Base-by-base conservation (phyloP, 164 flowering plant genomes). In the Kalanchoe fedtschenkoi region DNA sequence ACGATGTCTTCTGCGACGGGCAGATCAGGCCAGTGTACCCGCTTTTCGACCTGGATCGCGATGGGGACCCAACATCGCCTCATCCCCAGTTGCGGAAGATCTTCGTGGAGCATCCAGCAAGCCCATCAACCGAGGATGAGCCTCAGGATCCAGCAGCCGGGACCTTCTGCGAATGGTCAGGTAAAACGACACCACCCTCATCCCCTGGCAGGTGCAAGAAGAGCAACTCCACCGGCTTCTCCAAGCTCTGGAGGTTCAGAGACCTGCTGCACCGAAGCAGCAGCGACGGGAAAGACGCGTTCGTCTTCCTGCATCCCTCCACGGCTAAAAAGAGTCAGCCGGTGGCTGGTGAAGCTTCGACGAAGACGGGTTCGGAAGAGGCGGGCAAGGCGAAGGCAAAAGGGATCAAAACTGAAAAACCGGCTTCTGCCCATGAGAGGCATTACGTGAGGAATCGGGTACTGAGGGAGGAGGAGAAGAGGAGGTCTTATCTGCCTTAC, bases 401-500 rank as follows among this genome's bases (percentile, higher is more conserved):
- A 28, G 24, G 17, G 46, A 13, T 19, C 2, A 42, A 42, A 19
- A 42, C 17, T 19, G 46, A 42, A 5, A 42, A 13, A 42, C n/a
- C n/a, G n/a, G n/a, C 67, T 67, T 69, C 76, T 65, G 75, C 74
- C 29, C 75, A 76, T 68, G 81, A 71, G 62, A 54, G 10, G 65
- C 71, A 60, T 33, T 79, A 79, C 65, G 56, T 58, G 57, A 68
- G 51, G 61, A 74, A 67, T 32, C 67, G 73, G 61, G 81, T 71
- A 17, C 24, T 35, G 28, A 66, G 62, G 58, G 74, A 70, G 38
- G 71, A 32, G 5, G 71, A 70, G 44, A 75, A 63, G 62, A 79
- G 74, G 58, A 67, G 60, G 61, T 75, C 87, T 29, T 82, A 82
- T 37, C 51, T 80, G 58, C 87, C 87, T 43, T 80, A 82, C 72